Evolutionary conservation across 495 filamentous ascomycete species (phyloP), one percentile per base, ranked within the genome.

Genomic region (Penicillium cataractarum): DNA sequence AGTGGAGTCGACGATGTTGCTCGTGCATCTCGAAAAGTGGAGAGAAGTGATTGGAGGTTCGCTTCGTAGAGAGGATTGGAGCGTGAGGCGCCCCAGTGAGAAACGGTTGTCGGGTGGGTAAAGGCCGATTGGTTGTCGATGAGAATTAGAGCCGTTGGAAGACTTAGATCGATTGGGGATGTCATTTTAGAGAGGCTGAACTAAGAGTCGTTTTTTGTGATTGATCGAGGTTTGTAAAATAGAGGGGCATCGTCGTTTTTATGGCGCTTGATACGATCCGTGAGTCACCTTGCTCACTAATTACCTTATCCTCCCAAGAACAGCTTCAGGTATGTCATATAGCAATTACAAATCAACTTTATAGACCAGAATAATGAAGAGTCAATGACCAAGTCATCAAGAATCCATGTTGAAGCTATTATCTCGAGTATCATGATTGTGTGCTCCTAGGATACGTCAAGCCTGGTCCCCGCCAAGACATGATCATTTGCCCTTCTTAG

Each of bases 61-160:
- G 58, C 46, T 64, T 84, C 77, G 56, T 79, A 83, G 39, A 66
- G 55, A 4, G 80, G 78, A 57, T 82, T 83, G 64, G 77, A 81
- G 46, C 80, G 79, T 6, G 58, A 59, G 15, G 70, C 57, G 33
- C 83, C 82, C 74, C 80, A 77, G 51, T 74, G 62, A 21, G 68
- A 74, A 7, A 60, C 33, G 17, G 65, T 72, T 27, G 50, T 29
- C 46, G 82, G 78, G 52, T 83, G 67, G 35, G 63, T 68, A 64
- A 87, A 83, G 66, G 71, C 83, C 19, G 74, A 65, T 72, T 88
- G 84, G 65, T 85, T 82, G 73, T 88, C 83, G 56, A 88, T 85
- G 49, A 88, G 73, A 60, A 87, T 70, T 24, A 87, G 74, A 13
- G 83, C 84, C 0, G 83, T 85, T 12, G 77, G 74, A 6, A 48